Evolutionary conservation across 2,329 filamentous ascomycete genomes (phyloP).

Genomic region (Diplodia corticola): DNA sequence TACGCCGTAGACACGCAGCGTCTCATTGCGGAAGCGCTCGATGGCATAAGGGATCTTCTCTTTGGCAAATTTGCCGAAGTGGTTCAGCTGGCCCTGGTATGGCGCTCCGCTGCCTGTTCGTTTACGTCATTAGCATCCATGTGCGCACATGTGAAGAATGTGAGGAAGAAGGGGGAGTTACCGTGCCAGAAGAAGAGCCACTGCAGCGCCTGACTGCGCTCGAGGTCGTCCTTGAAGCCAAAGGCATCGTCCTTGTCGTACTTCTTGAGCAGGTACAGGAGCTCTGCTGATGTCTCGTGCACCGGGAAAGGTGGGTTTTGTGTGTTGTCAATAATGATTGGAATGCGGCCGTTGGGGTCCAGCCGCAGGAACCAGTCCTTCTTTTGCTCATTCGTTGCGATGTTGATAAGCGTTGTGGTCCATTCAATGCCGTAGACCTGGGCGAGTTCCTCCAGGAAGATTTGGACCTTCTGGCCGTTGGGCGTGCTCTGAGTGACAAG

Average conservation of each 20-base stretch:
- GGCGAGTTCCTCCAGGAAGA: constrained; percentile 57
- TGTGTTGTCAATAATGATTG: constrained; percentile 15
- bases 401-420: constrained; percentile 35
- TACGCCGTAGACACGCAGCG: constrained; percentile 55
- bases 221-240: constrained; percentile 54
- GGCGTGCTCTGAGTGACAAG: constrained; percentile 54
- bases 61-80: constrained; percentile 47
- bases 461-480: constrained; percentile 55
- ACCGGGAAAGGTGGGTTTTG: constrained; percentile 44
- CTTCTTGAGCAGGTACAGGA: constrained; percentile 55
- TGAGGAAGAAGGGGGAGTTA: constrained; percentile 26
- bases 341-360: constrained; percentile 31
- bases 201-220: constrained; percentile 51
- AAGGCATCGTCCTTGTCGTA: constrained; percentile 53
- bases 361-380: constrained; percentile 56
- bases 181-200: constrained; percentile 59
- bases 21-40: constrained; percentile 54
- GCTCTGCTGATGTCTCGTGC: constrained; percentile 55
- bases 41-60: constrained; percentile 26
- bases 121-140: constrained; percentile 20
- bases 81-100: constrained; percentile 45
- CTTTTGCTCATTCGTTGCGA: constrained; percentile 57
- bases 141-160: not conserved
- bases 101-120: constrained; percentile 37
- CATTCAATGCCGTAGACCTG: constrained; percentile 46